phyloP scores from a whole-genome alignment of 495 filamentous ascomycete genomes.

The Bathelium albidoporum region DNA sequence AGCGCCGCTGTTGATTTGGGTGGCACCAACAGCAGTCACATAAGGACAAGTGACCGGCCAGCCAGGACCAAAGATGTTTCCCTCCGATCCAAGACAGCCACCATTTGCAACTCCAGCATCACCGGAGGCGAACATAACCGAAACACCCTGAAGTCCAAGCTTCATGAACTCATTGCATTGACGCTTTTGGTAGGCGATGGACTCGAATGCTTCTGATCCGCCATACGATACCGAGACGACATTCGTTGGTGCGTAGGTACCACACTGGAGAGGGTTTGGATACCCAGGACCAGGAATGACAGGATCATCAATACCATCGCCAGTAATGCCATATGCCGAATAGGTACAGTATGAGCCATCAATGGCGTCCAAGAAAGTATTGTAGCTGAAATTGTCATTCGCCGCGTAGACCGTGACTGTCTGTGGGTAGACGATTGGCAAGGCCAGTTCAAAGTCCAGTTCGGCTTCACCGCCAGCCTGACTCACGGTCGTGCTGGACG shows the following conservation, averaged over 20 bases:
- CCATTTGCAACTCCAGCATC: slow-evolving; percentile 29
- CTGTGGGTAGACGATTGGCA: slow-evolving; percentile 23
- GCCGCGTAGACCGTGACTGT: slow-evolving; percentile 14
- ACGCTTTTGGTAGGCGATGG: slow-evolving; percentile 2
- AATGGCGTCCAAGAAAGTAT: slow-evolving; percentile 16
- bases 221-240: slow-evolving; percentile 2
- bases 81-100: slow-evolving; percentile 19
- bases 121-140: slow-evolving; percentile 32
- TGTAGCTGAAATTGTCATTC: slow-evolving; percentile 19
- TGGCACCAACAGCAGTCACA: slow-evolving; percentile 41
- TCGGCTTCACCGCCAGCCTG: slow-evolving; percentile 15
- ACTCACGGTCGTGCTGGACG: slow-evolving; percentile 11
- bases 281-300: slow-evolving; percentile 27
- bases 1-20: slow-evolving; percentile 7
- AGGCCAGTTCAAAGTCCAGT: slow-evolving; percentile 18
- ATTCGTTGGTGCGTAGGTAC: slow-evolving; percentile 1
- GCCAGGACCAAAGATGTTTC: slow-evolving; percentile 34
- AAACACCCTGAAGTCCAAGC: slow-evolving; percentile 35
- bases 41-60: slow-evolving; percentile 44
- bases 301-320: slow-evolving; percentile 15
- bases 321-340: slow-evolving; percentile 9
- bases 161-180: slow-evolving; percentile 24
- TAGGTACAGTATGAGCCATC: slow-evolving; percentile 18
- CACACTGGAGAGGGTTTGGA: neutral
- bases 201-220: neutral